phyloP scores from a whole-genome alignment of 805 yeast species.

The Yarrowia sp. region DNA sequence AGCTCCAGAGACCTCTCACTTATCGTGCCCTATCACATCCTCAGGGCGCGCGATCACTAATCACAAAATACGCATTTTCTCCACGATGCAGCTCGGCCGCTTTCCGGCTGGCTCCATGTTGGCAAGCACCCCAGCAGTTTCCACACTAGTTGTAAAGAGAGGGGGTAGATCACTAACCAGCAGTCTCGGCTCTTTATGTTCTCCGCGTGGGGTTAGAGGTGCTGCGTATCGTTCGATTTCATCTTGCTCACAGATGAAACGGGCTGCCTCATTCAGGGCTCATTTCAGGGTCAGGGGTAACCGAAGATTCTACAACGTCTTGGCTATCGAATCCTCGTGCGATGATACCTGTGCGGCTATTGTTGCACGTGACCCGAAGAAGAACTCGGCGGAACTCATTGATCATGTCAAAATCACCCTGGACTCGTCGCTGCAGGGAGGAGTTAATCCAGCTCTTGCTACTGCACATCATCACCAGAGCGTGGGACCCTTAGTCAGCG shows the following conservation, averaged over 20 bases:
- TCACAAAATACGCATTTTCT: background rate
- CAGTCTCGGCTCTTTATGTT: background rate
- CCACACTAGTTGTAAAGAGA: background rate
- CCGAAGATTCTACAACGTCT: too few relatives aligned
- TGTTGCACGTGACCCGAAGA: conserved; percentile 46
- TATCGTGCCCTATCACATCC: background rate
- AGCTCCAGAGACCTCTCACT: background rate
- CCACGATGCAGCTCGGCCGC: background rate
- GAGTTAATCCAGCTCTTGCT: conserved; percentile 84
- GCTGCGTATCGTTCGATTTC: background rate
- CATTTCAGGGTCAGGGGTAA: too few relatives aligned
- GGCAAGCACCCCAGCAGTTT: too few relatives aligned
- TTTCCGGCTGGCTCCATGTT: background rate
- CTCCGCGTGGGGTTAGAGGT: too few relatives aligned
- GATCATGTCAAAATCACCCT: conserved; percentile 64
- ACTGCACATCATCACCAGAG: conserved; percentile 67
- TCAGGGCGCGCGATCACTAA: background rate
- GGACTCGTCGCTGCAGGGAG: conserved; percentile 66
- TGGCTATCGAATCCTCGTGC: conserved; percentile 90
- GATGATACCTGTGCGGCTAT: conserved; percentile 92
- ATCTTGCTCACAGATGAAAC: background rate
- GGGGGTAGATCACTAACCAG: conserved; percentile 2
- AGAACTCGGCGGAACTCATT: conserved; percentile 47
- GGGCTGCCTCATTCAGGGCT: background rate
- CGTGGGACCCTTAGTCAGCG: conserved; percentile 51